A percentile compares a stretch with the other conserved stretches of the same genome.
phyloP scores from a whole-genome alignment of 225 moss, liverwort and hornwort genomes.

The Thuidium tamariscinum region DNA sequence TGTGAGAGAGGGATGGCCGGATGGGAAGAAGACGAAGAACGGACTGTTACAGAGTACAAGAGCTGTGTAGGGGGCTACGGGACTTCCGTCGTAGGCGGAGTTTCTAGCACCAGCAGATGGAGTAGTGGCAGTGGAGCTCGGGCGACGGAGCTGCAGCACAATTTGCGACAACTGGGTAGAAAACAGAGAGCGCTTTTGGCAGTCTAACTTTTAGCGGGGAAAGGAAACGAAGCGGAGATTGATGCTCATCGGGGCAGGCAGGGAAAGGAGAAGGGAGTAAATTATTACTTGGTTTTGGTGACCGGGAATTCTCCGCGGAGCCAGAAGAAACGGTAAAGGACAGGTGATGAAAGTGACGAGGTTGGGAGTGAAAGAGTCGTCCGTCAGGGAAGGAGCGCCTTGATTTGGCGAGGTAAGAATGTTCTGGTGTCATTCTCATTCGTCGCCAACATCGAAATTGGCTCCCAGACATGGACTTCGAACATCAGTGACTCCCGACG shows the following conservation, averaged over 20 bases:
- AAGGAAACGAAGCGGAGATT: not conserved
- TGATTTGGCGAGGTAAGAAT: not conserved
- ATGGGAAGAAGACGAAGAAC: not conserved
- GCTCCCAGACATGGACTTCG: too few relatives aligned
- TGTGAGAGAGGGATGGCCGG: not conserved
- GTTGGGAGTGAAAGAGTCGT: not conserved
- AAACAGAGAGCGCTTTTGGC: not conserved
- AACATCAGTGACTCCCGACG: not conserved
- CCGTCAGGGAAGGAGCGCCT: not conserved
- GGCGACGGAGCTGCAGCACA: slow-evolving; percentile 14
- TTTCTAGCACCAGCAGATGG: not conserved
- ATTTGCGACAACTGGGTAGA: slow-evolving; percentile 1
- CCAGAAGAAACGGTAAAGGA: not conserved
- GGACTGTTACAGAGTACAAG: not conserved
- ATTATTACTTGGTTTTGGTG: not conserved
- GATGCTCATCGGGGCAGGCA: not conserved
- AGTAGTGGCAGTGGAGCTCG: not conserved
- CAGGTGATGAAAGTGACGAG: not conserved
- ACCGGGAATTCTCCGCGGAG: not conserved
- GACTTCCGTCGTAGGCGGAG: not conserved
- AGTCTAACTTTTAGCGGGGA: not conserved
- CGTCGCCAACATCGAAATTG: not conserved
- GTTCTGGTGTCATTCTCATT: not conserved
- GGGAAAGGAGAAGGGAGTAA: not conserved
- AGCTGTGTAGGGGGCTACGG: not conserved